Percentiles rank a stretch among this genome's conserved stretches.
phyloP scores from a whole-genome alignment of 2,329 filamentous ascomycete genomes.

The Neofusicoccum umdonicola region DNA sequence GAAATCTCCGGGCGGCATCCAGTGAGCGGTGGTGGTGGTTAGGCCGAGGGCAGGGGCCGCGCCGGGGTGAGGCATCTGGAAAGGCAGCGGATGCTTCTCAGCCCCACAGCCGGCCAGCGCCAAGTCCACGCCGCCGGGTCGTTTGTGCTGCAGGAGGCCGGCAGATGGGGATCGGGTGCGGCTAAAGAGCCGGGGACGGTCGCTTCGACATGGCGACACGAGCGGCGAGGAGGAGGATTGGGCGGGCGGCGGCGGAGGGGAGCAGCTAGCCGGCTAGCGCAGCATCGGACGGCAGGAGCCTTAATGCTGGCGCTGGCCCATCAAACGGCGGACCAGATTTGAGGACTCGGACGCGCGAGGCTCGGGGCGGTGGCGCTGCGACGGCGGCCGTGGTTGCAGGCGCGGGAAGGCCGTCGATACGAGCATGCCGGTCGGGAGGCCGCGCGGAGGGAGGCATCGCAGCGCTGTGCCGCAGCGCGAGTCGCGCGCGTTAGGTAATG shows the following conservation, averaged over 20 bases:
- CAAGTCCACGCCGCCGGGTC: neutral
- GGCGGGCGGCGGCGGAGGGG: too few species aligned
- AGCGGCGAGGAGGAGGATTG: neutral
- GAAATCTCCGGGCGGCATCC: neutral
- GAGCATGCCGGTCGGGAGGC: neutral
- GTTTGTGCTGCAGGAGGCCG: neutral
- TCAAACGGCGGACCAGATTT: too few species aligned
- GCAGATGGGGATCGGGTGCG: neutral
- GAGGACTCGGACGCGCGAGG: neutral
- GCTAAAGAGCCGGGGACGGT: neutral
- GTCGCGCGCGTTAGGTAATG: neutral
- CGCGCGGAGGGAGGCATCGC: too few species aligned
- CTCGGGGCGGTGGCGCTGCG: neutral
- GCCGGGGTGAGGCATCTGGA: neutral
- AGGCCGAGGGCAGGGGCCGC: too few species aligned
- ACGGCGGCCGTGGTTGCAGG: too few species aligned
- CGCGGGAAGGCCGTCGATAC: neutral
- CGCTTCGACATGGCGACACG: too few species aligned
- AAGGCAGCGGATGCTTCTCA: neutral
- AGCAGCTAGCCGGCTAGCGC: neutral
- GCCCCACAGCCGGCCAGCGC: neutral
- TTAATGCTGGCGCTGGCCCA: neutral
- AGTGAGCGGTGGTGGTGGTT: neutral
- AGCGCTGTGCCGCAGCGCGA: too few species aligned
- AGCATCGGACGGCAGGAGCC: neutral